Conservation (phyloP, 371 early-diverging fungal species). For the Umbelopsis sp. region DNA sequence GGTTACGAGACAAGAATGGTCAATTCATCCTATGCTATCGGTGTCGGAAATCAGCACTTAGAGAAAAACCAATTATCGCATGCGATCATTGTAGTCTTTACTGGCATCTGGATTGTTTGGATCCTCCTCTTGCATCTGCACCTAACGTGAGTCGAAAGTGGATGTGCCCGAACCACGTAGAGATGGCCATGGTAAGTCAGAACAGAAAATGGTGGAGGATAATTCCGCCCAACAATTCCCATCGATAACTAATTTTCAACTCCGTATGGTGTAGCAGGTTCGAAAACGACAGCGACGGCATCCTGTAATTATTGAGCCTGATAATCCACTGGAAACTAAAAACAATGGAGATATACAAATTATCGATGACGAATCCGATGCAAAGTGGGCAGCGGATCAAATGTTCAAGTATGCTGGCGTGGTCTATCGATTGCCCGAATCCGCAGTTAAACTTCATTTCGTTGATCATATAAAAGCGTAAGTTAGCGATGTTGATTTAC, state of each 20-base stretch:
- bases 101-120: slow-evolving; percentile 91
- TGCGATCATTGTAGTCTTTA: slow-evolving; percentile 83
- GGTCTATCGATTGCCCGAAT: slow-evolving; percentile 48
- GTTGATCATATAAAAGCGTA: slow-evolving; percentile 35
- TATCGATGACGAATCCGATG: slow-evolving; percentile 27
- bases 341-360: slow-evolving; percentile 43
- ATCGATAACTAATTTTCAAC: neutral
- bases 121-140: slow-evolving; percentile 68
- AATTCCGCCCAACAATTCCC: neutral
- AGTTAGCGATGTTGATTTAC: neutral
- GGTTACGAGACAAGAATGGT: slow-evolving; percentile 55
- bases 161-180: slow-evolving; percentile 92
- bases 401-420: slow-evolving; percentile 32
- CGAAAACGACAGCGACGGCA: slow-evolving; percentile 30
- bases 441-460: slow-evolving; percentile 50
- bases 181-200: slow-evolving; percentile 54
- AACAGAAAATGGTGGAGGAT: neutral
- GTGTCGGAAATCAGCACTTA: slow-evolving; percentile 63
- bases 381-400: slow-evolving; percentile 4
- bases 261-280: slow-evolving; percentile 23
- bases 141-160: slow-evolving; percentile 70
- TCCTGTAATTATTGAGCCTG: slow-evolving; percentile 22
- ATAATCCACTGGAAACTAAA: slow-evolving; percentile 13
- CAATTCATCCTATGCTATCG: slow-evolving; percentile 60
- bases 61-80: slow-evolving; percentile 58